These are phyloP conservation scores for Straminergon stramineum DNA, from an alignment of 225 moss, liverwort and hornwort genomes.

Conservation along the genomic window DNA sequence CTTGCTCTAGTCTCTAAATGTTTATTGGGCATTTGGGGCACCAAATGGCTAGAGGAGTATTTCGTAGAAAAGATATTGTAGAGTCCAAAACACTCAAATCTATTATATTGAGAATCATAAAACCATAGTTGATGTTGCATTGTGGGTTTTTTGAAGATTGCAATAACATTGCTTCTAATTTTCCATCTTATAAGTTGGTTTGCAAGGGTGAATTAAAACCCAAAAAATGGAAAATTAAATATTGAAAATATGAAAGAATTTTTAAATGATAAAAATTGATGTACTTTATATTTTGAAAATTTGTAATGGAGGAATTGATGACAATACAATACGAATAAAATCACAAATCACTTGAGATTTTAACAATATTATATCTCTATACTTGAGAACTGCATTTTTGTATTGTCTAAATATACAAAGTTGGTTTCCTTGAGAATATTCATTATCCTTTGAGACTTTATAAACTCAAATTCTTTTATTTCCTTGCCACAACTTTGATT, in stretches of 20 bases:
- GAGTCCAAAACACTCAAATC: background rate
- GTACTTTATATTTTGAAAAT: background rate
- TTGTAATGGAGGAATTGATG: background rate
- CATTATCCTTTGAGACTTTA: background rate
- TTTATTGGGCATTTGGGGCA: background rate
- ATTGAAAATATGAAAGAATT: rapidly evolving
- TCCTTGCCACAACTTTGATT: background rate
- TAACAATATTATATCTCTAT: background rate
- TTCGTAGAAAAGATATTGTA: background rate
- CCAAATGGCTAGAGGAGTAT: rapidly evolving
- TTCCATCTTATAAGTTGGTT: background rate
- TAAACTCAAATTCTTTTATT: background rate
- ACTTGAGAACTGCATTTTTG: background rate
- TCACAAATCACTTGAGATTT: background rate
- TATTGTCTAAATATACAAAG: background rate
- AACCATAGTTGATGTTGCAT: background rate
- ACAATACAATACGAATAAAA: background rate
- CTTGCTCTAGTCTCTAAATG: background rate
- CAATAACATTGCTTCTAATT: background rate
- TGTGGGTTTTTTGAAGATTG: background rate
- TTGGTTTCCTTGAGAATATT: background rate
- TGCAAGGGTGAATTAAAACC: background rate
- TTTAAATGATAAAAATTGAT: background rate
- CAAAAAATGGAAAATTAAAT: background rate
- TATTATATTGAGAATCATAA: background rate